Base-by-base conservation (phyloP, 805 yeast species). In the Metschnikowia dekortorum region DNA sequence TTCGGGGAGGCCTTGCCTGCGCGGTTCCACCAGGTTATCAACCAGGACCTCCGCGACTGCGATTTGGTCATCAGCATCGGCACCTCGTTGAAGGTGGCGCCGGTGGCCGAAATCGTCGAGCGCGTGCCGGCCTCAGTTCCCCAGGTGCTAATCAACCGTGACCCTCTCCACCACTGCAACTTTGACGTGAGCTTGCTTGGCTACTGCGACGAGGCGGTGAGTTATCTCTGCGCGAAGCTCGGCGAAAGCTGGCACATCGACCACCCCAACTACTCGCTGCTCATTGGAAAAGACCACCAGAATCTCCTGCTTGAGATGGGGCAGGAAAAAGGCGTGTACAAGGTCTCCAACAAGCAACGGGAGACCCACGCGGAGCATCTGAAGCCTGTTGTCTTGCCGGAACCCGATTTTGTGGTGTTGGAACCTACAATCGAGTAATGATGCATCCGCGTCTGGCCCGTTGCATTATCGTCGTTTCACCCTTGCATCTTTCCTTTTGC, bases 11-110 rank as follows among this genome's bases (percentile, higher is more conserved):
- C 83, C 13, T 71, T 90, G 51, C 96, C 97, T 1, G 73, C 74
- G 11, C 67, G 75, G 44, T 90, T 85, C 61, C 91, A 89, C 58
- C 76, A 77, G 42, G 65, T 68, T 16, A 78, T 84, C 30, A 70
- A 73, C 39, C 75, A 76, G 39, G 97, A 91, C 62, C 73, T 84
- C 6, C 59, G 67, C 16, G 72, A 78, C 39, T 88, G 96, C 67
- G 97, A 91, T 66, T 71, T 90, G 48, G 70, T 91, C 41, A 75
- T 90, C 5, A 86, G 96, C 64, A 84, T 90, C 34, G 97, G 97
- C 14, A 90, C 97, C 0, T 89, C 96, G 18, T 74, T 90, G 56
- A 88, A 90, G 62, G 97, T 90, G 26, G 89, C 95, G 0, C 97
- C 97, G 0, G 97, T 91, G 4, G 83, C 89, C 47, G 90, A 88